Percentiles rank a stretch among this genome's conserved stretches.
phyloP scores from a whole-genome alignment of 1,139 yeast genomes.

The Scheffersomyces illinoinensis region DNA sequence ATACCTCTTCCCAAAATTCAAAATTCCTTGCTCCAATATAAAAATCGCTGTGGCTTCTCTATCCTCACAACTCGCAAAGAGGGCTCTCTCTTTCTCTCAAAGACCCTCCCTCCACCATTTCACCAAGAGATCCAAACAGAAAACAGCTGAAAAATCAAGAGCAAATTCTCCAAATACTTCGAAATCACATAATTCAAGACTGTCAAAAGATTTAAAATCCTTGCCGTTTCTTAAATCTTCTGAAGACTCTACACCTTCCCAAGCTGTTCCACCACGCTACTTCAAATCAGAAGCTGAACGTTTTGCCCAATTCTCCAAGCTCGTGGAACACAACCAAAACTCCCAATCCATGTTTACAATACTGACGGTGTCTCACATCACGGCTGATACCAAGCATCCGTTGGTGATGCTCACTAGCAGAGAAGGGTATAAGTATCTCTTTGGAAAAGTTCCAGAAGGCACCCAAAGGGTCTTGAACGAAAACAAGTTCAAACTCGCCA shows the following conservation, averaged over 20 bases:
- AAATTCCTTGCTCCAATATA: background rate
- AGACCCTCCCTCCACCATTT: background rate
- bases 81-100: background rate
- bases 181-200: background rate
- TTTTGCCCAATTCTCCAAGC: slow-evolving; percentile 11
- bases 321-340: slow-evolving; percentile 15
- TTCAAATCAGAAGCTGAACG: slow-evolving; percentile 12
- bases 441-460: slow-evolving; percentile 88
- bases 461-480: slow-evolving; percentile 71
- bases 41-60: background rate
- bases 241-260: slow-evolving; percentile 3
- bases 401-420: slow-evolving; percentile 50
- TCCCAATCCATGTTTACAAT: slow-evolving; percentile 34
- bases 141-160: background rate
- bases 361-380: slow-evolving; percentile 54
- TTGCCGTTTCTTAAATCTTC: background rate
- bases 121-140: background rate
- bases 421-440: slow-evolving; percentile 61
- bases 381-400: slow-evolving; percentile 63
- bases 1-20: background rate
- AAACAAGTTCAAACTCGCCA: slow-evolving; percentile 52
- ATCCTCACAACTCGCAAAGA: background rate
- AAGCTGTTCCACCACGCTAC: slow-evolving; percentile 9
- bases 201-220: background rate
- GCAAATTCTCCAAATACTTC: background rate